These are phyloP conservation scores for Colletotrichum echinochloae DNA, from an alignment of 2,329 filamentous ascomycete genomes.

Conservation along the genomic window DNA sequence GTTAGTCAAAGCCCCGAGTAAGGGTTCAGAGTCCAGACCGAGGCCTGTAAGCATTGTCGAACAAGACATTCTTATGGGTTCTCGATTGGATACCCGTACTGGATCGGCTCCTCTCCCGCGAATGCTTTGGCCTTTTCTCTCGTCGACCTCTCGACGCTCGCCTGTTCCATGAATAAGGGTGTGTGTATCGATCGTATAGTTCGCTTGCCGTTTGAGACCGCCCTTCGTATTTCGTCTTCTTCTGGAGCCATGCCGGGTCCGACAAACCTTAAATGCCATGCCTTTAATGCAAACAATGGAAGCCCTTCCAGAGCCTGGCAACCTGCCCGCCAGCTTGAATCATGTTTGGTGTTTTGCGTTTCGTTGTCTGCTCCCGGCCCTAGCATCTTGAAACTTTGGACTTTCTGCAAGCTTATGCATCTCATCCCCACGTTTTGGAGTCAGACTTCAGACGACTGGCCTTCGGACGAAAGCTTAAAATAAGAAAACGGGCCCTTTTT, in stretches of 20 bases:
- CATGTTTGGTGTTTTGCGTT: conserved; percentile 22
- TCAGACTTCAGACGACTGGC: conserved; percentile 7
- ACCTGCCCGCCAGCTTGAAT: neutral
- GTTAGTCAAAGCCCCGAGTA: neutral
- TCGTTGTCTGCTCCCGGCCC: conserved; percentile 18
- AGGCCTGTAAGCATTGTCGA: neutral
- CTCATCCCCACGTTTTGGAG: conserved; percentile 24
- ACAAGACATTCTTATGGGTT: neutral
- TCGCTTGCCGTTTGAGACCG: neutral
- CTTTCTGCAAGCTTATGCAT: conserved; percentile 16
- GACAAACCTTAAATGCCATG: neutral
- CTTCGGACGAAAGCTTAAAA: neutral
- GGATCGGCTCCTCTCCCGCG: neutral
- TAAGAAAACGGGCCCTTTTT: no score
- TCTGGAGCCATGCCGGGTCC: no score
- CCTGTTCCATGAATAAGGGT: neutral
- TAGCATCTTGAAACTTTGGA: conserved; percentile 22
- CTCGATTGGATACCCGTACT: neutral
- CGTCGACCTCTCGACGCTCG: no score
- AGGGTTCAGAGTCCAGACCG: no score
- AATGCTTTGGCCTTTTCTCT: neutral
- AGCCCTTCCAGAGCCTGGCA: neutral
- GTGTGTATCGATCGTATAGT: neutral
- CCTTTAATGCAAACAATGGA: neutral
- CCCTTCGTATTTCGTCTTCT: no score